phyloP scores from a whole-genome alignment of 1,284 basidiomycete genomes.

The Leccinum subspadiceum region DNA sequence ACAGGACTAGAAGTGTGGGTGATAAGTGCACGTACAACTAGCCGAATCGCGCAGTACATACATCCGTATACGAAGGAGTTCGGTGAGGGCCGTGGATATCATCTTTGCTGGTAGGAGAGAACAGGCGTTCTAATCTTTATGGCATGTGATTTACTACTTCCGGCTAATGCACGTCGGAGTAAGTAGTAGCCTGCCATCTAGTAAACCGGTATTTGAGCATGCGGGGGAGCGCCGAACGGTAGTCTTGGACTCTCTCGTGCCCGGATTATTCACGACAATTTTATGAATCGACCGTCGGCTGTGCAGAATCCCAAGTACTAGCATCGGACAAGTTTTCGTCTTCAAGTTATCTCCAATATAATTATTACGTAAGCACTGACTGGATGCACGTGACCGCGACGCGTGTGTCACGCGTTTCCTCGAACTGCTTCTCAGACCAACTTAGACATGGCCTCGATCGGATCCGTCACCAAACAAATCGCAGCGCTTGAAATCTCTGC shows the following conservation, averaged over 20 bases:
- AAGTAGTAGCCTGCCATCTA: too few species aligned
- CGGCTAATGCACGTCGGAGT: too few species aligned
- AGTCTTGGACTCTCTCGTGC: too few species aligned
- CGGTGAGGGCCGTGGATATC: conserved; percentile 43
- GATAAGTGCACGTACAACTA: conserved; percentile 4
- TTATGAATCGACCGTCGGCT: too few species aligned
- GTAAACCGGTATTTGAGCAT: too few species aligned
- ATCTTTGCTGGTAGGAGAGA: conserved; percentile 14
- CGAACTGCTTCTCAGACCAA: neutral
- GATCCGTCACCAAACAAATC: conserved; percentile 46
- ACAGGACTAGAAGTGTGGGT: conserved; percentile 50
- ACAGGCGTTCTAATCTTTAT: too few species aligned
- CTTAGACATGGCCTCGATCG: conserved; percentile 41
- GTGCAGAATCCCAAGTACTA: too few species aligned
- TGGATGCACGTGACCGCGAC: conserved; percentile 27
- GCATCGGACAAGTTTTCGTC: too few species aligned
- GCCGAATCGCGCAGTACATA: conserved; percentile 18
- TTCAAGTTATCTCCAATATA: too few species aligned
- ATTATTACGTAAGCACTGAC: too few species aligned
- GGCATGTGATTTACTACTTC: too few species aligned
- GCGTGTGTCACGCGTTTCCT: conserved; percentile 17
- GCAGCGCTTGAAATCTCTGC: conserved; percentile 49
- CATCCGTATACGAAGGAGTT: conserved; percentile 38
- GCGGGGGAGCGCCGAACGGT: too few species aligned
- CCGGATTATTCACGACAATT: neutral